These are phyloP conservation scores for Penstemon davidsonii DNA, from an alignment of 257 asterid species.

Conservation along the genomic window DNA sequence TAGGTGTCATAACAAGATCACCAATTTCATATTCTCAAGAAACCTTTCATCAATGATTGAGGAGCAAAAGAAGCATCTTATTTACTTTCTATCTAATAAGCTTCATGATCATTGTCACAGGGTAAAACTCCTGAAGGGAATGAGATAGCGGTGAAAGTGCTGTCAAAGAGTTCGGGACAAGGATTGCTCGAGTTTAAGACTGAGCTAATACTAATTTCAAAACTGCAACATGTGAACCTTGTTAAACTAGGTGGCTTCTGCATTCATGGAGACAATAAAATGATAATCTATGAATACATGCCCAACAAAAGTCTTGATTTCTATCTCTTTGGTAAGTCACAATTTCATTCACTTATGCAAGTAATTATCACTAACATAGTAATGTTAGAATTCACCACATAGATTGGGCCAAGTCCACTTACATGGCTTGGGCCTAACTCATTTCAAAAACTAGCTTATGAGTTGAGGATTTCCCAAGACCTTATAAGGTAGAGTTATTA, in stretches of 20 bases:
- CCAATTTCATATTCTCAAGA: too few species aligned
- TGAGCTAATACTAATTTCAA: constrained; percentile 59
- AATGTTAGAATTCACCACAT: too few species aligned
- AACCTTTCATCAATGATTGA: too few species aligned
- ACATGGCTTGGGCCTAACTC: too few species aligned
- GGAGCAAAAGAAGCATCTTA: neutral
- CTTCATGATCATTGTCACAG: constrained; percentile 27
- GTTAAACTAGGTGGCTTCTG: constrained; percentile 59
- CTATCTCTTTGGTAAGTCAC: constrained; percentile 46
- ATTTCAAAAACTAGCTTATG: too few species aligned
- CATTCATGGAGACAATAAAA: constrained; percentile 53
- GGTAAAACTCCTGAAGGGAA: constrained; percentile 52
- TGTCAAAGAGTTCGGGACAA: constrained; percentile 55
- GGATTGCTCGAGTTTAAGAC: constrained; percentile 63
- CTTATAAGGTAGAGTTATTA: too few species aligned
- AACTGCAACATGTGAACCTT: constrained; percentile 65
- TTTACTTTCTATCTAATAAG: neutral
- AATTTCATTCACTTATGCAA: constrained; percentile 1
- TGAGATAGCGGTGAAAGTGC: constrained; percentile 61
- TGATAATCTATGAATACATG: constrained; percentile 66
- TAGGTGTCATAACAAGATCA: too few species aligned
- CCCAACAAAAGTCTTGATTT: constrained; percentile 64
- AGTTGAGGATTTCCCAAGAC: too few species aligned
- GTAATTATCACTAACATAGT: neutral
- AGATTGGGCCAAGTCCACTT: too few species aligned